Percentiles rank a stretch among this genome's conserved stretches.
phyloP scores from a whole-genome alignment of 129 eudicot species.

The Artemisia annua region DNA sequence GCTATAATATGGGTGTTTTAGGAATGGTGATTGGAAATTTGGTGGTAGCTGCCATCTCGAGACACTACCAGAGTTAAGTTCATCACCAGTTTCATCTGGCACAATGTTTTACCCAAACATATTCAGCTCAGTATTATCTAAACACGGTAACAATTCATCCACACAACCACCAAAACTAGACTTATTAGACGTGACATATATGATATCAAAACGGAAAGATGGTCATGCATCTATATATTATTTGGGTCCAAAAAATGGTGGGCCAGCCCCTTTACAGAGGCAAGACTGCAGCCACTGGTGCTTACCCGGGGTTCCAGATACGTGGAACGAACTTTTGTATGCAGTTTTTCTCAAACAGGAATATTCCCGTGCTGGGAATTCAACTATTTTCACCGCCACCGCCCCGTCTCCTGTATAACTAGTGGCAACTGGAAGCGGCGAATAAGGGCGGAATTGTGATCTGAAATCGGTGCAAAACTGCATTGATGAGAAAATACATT shows the following conservation, averaged over 20 bases:
- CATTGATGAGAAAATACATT: constrained; percentile 27
- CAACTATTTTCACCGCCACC: neutral
- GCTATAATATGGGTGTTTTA: constrained; percentile 24
- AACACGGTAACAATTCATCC: no score
- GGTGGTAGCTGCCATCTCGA: constrained; percentile 92
- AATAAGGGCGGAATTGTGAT: constrained; percentile 18
- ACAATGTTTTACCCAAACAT: no score
- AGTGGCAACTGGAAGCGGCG: neutral
- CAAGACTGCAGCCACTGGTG: constrained; percentile 99
- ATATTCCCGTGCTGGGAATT: no score
- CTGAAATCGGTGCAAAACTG: constrained; percentile 27
- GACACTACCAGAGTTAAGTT: constrained; percentile 61
- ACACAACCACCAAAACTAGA: no score
- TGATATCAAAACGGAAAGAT: constrained; percentile 75
- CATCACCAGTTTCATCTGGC: no score
- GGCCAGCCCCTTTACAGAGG: constrained; percentile 59
- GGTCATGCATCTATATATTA: constrained; percentile 82
- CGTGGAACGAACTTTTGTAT: constrained; percentile 89
- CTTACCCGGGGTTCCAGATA: constrained; percentile 87
- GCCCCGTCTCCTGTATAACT: constrained; percentile 20
- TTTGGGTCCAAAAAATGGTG: constrained; percentile 50
- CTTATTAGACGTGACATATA: constrained; percentile 67
- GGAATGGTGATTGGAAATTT: constrained; percentile 81
- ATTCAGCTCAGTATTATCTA: no score
- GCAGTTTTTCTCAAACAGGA: no score